Evolutionary conservation across 2,329 filamentous ascomycete genomes (phyloP).

Genomic region (Apiospora arundinis): DNA sequence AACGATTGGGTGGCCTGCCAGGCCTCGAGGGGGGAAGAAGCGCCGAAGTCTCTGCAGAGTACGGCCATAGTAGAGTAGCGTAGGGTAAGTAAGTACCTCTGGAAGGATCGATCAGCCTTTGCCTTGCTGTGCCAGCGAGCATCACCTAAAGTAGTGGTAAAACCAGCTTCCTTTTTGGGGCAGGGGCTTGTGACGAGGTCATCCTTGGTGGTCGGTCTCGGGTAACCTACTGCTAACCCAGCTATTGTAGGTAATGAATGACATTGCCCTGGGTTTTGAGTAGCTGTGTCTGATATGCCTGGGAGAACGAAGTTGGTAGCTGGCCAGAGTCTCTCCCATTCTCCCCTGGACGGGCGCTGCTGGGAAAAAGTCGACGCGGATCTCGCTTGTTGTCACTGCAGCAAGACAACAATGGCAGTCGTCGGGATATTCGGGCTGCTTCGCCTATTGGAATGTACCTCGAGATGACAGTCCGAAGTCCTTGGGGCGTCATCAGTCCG

Average conservation of each 20-base stretch:
- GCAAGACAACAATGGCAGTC: background rate
- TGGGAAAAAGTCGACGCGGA: background rate
- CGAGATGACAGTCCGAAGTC: background rate
- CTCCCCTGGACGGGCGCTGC: background rate
- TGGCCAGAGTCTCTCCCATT: background rate
- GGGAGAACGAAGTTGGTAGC: background rate
- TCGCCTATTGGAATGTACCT: background rate
- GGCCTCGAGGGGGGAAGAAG: background rate
- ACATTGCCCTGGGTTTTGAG: background rate
- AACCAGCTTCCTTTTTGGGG: slow-evolving; percentile 1
- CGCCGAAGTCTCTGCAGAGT: background rate
- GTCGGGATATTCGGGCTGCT: background rate
- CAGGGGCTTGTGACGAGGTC: background rate
- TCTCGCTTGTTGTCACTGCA: background rate
- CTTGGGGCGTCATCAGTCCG: background rate
- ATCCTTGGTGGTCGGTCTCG: background rate
- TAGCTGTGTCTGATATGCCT: background rate
- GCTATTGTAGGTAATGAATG: no score
- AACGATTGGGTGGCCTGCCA: background rate
- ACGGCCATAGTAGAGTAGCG: background rate
- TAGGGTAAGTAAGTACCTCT: background rate
- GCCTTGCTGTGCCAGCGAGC: background rate
- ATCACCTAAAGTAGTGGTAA: background rate
- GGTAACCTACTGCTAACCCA: background rate
- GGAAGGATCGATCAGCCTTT: background rate